Percentiles rank a stretch among this genome's conserved stretches.
Evolutionary conservation across 371 early-diverging fungal species (phyloP).

Genomic region (Mucor circinelloides): DNA sequence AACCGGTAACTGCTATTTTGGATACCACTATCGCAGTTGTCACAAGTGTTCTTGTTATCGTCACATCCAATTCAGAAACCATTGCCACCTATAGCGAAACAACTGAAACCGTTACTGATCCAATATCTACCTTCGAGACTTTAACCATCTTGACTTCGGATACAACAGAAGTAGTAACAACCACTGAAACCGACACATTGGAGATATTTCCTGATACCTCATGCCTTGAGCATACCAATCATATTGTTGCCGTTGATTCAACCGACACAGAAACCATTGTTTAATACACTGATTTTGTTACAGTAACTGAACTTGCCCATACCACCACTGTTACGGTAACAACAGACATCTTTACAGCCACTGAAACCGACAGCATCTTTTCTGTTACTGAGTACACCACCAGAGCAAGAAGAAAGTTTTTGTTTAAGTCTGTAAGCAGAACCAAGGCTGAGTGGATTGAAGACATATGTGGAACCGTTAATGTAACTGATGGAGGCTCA

Average conservation of each 20-base stretch:
- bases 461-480: background rate
- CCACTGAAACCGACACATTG: background rate
- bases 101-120: background rate
- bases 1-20: background rate
- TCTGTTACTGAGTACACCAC: background rate
- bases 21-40: background rate
- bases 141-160: background rate
- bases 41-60: background rate
- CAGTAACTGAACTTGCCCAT: background rate
- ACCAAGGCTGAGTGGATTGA: background rate
- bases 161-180: background rate
- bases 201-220: background rate
- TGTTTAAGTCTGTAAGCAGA: background rate
- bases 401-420: background rate
- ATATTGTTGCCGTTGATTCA: background rate
- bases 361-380: background rate
- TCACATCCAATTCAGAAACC: background rate
- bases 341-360: background rate
- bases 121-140: background rate
- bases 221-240: background rate
- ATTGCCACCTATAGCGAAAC: background rate
- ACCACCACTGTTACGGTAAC: background rate
- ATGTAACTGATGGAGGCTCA: background rate
- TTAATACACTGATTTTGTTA: background rate
- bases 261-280: background rate